These are phyloP conservation scores for Colletotrichum phormii DNA, from an alignment of 2,329 filamentous ascomycete genomes.

Conservation along the genomic window DNA sequence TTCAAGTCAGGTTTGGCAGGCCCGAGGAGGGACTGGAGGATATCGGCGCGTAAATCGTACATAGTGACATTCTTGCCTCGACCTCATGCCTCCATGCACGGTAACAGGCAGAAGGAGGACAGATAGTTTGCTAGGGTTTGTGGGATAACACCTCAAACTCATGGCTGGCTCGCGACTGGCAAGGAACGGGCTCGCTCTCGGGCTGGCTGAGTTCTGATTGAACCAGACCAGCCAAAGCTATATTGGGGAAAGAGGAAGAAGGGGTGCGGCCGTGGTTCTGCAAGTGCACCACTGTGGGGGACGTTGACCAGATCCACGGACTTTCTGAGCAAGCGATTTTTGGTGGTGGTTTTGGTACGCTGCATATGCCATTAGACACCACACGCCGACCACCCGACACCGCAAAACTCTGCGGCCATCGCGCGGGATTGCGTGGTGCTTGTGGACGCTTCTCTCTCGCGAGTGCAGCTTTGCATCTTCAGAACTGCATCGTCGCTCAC, in stretches of 20 bases:
- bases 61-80: slow-evolving; percentile 32
- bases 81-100: slow-evolving; percentile 18
- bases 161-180: background rate
- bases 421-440: background rate
- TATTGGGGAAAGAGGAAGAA: slow-evolving; percentile 1
- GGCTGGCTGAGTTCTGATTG: slow-evolving; percentile 5
- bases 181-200: background rate
- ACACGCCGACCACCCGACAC: slow-evolving; percentile 7
- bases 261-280: slow-evolving; percentile 16
- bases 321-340: slow-evolving; percentile 2
- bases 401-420: background rate
- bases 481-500: background rate
- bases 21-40: background rate
- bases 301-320: slow-evolving; percentile 1
- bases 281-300: slow-evolving; percentile 30
- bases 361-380: background rate
- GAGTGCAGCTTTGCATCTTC: slow-evolving; percentile 3
- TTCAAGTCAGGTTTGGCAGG: background rate
- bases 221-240: background rate
- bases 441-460: background rate
- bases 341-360: slow-evolving; percentile 10
- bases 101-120: slow-evolving; percentile 16
- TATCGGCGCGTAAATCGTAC: slow-evolving; percentile 35
- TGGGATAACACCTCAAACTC: slow-evolving; percentile 1
- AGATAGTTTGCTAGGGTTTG: slow-evolving; percentile 29